phyloP scores from a whole-genome alignment of 495 filamentous ascomycete species.

The Clavariopsis aquatica region DNA sequence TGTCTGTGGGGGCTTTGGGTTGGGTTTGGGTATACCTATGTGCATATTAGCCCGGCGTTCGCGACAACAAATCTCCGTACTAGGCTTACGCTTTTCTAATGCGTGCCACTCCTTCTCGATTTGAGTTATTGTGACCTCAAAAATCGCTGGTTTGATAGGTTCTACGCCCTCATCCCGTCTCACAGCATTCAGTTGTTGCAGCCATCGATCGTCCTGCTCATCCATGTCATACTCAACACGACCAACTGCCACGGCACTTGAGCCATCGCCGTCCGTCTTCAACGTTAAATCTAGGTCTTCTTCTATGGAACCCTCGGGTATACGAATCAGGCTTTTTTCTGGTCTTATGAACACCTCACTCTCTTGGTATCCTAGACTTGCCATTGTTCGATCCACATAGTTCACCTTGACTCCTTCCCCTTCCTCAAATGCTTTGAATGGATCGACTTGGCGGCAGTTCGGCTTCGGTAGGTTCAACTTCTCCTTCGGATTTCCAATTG shows the following conservation, averaged over 20 bases:
- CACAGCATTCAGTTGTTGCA: slow-evolving; percentile 77
- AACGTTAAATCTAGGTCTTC: slow-evolving; percentile 73
- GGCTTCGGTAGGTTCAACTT: slow-evolving; percentile 66
- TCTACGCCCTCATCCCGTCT: slow-evolving; percentile 72
- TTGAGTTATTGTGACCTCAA: slow-evolving; percentile 97
- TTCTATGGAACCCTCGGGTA: slow-evolving; percentile 73
- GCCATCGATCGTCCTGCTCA: slow-evolving; percentile 96
- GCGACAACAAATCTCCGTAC: background rate
- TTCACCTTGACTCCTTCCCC: slow-evolving; percentile 62
- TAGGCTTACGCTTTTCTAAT: slow-evolving; percentile 71
- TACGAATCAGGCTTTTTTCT: slow-evolving; percentile 73
- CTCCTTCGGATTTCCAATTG: slow-evolving; percentile 64
- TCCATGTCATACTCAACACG: slow-evolving; percentile 99
- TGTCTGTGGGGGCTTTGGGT: slow-evolving; percentile 91
- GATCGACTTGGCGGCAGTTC: slow-evolving; percentile 58
- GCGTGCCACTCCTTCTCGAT: slow-evolving; percentile 99
- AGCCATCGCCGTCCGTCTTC: slow-evolving; percentile 61
- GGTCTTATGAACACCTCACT: slow-evolving; percentile 83
- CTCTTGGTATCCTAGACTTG: slow-evolving; percentile 91
- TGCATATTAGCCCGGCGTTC: slow-evolving; percentile 10
- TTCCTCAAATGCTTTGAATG: slow-evolving; percentile 63
- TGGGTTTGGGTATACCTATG: slow-evolving; percentile 80
- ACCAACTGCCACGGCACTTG: slow-evolving; percentile 54
- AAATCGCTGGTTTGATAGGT: slow-evolving; percentile 84
- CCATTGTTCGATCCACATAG: slow-evolving; percentile 89